Conservation (phyloP, 345 rosid genomes). For the sweet orange (Citrus sinensis) region DNA sequence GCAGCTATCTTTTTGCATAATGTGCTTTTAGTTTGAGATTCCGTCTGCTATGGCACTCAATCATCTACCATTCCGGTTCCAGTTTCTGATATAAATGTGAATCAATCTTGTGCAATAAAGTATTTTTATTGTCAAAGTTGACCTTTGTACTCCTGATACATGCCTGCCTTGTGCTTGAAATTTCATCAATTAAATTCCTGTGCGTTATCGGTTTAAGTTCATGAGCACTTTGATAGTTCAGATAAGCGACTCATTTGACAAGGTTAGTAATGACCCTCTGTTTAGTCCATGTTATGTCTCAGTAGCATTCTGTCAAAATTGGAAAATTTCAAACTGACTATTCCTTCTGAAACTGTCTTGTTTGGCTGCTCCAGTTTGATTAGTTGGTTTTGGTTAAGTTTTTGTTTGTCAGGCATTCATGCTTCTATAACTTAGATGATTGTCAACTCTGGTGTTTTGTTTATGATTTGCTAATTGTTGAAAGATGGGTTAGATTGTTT, state of each 20-base stretch:
- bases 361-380: neutral
- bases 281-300: neutral
- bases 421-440: too few species aligned
- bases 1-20: neutral
- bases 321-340: neutral
- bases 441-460: neutral
- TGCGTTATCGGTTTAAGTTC: neutral
- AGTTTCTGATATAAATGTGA: neutral
- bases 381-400: neutral
- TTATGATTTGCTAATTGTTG: neutral
- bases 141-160: neutral
- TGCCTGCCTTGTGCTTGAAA: neutral
- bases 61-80: neutral
- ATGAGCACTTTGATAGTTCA: neutral
- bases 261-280: neutral
- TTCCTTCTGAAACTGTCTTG: neutral
- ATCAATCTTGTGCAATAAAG: neutral
- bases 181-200: neutral
- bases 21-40: neutral
- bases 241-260: neutral
- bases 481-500: neutral
- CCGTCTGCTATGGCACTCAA: too few species aligned
- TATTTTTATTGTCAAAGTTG: neutral
- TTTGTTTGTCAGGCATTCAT: too few species aligned
- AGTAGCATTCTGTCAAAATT: neutral